Percentiles rank a stretch among this genome's conserved stretches.
Conservation (phyloP, 2,329 filamentous ascomycete genomes). For the Trichoderma atrobrunneum region DNA sequence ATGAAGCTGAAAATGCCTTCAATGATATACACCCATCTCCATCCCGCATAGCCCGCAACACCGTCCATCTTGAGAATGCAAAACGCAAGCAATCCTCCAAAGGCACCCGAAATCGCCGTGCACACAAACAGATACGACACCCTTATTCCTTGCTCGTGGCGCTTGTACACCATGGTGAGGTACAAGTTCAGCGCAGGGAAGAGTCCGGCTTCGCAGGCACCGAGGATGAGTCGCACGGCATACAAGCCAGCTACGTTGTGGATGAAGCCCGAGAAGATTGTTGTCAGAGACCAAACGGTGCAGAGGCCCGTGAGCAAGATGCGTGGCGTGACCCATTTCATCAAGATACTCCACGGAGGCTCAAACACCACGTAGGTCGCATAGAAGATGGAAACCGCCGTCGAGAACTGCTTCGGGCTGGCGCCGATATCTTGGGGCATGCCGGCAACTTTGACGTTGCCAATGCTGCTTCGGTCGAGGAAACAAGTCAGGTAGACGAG, state of each 20-base stretch:
- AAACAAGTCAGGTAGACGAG: conserved; percentile 54
- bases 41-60: conserved; percentile 42
- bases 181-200: conserved; percentile 30
- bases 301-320: conserved; percentile 30
- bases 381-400: conserved; percentile 34
- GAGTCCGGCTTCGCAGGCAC: conserved; percentile 28
- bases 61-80: conserved; percentile 47
- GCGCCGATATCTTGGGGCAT: conserved; percentile 35
- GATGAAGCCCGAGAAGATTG: conserved; percentile 31
- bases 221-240: conserved; percentile 27
- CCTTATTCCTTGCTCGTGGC: conserved; percentile 52
- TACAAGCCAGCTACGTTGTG: conserved; percentile 29
- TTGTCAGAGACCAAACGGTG: conserved; percentile 30
- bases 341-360: conserved; percentile 32
- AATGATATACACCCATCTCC: conserved; percentile 51
- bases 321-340: conserved; percentile 34
- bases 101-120: conserved; percentile 48
- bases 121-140: conserved; percentile 49
- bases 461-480: conserved; percentile 54
- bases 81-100: conserved; percentile 44
- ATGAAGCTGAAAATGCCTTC: conserved; percentile 46
- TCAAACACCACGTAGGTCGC: conserved; percentile 34
- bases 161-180: conserved; percentile 36
- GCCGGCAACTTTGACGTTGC: conserved; percentile 34
- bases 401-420: conserved; percentile 31